Conservation (phyloP, 2,329 filamentous ascomycete genomes). For the Diplodia mutila region DNA sequence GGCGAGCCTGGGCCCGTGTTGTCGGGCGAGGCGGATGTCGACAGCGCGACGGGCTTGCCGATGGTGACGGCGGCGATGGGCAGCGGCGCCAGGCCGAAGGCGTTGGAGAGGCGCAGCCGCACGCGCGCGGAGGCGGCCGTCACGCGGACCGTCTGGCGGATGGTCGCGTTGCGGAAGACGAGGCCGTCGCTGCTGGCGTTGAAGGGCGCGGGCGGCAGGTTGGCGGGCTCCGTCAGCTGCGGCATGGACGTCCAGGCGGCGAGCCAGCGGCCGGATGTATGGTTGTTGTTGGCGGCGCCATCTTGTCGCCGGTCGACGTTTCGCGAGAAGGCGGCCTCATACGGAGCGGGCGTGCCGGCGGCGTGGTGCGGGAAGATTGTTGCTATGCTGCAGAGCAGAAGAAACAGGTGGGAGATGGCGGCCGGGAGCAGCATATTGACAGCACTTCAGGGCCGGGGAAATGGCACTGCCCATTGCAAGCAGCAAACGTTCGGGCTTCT, state of each 20-base stretch:
- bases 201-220: slow-evolving; percentile 64
- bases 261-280: slow-evolving; percentile 57
- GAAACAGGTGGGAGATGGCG: not conserved
- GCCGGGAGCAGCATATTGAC: not conserved
- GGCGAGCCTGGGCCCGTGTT: slow-evolving; percentile 59
- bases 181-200: not conserved
- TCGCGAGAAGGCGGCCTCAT: not conserved
- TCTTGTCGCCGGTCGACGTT: slow-evolving; percentile 5
- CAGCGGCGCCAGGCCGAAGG: slow-evolving; percentile 64
- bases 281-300: slow-evolving; percentile 29
- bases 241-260: slow-evolving; percentile 69
- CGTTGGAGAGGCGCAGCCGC: slow-evolving; percentile 67
- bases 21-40: not conserved
- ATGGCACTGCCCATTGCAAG: not conserved
- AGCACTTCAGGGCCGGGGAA: not conserved
- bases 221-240: slow-evolving; percentile 64
- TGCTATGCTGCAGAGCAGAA: not conserved
- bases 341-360: not conserved
- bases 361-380: not conserved
- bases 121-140: slow-evolving; percentile 61
- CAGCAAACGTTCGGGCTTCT: not conserved
- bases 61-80: slow-evolving; percentile 63
- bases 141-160: slow-evolving; percentile 68
- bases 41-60: slow-evolving; percentile 48
- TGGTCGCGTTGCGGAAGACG: slow-evolving; percentile 55